These are phyloP conservation scores for Pterocarpus macrocarpus DNA, from an alignment of 306 rosid species.

Conservation along the genomic window DNA sequence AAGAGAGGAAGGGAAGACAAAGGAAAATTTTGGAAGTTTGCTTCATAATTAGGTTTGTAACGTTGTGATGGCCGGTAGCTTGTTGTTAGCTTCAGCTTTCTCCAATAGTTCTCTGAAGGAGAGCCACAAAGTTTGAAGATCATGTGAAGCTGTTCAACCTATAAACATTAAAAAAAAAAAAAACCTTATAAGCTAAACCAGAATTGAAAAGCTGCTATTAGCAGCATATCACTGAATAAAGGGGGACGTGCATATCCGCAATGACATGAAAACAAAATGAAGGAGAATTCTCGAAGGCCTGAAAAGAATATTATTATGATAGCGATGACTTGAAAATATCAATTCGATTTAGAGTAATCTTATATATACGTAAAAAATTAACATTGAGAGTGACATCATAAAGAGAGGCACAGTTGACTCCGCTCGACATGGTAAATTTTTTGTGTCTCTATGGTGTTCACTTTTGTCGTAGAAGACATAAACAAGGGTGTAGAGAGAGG, in stretches of 20 bases:
- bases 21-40: slow-evolving; percentile 39
- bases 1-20: slow-evolving; percentile 40
- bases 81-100: slow-evolving; percentile 59
- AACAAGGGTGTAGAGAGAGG: neutral
- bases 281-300: neutral
- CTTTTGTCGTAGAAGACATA: neutral
- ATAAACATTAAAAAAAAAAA: neutral
- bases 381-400: too few relatives aligned
- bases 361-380: too few relatives aligned
- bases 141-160: slow-evolving; percentile 79
- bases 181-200: slow-evolving; percentile 30
- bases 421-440: too few relatives aligned
- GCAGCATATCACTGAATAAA: neutral
- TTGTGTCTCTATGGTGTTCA: too few relatives aligned
- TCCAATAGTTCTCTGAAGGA: slow-evolving; percentile 68
- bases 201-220: neutral
- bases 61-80: slow-evolving; percentile 42
- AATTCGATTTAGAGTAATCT: neutral
- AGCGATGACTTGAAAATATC: neutral
- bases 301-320: neutral
- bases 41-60: slow-evolving; percentile 45
- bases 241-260: neutral
- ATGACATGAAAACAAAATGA: neutral
- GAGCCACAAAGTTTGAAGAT: slow-evolving; percentile 79
- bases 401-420: too few relatives aligned